Evolutionary conservation across 257 asterid genomes (phyloP).

Genomic region (Lycium barbarum): DNA sequence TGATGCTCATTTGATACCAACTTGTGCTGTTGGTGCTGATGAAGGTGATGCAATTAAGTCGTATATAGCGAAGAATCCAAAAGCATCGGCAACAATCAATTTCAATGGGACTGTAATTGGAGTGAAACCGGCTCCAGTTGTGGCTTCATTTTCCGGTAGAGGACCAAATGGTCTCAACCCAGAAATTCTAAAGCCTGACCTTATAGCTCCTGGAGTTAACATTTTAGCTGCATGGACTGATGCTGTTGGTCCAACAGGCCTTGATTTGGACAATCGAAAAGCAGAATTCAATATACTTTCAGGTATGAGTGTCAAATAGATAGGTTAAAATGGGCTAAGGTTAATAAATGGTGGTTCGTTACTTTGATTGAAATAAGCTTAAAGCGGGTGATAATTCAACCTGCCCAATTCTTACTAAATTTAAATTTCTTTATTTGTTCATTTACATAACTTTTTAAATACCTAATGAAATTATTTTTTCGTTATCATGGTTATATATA

Average conservation of each 20-base stretch:
- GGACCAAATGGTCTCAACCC: slow-evolving; percentile 95
- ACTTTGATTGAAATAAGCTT: too few species aligned
- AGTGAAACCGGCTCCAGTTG: slow-evolving; percentile 91
- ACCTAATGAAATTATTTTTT: too few species aligned
- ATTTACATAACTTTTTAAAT: too few species aligned
- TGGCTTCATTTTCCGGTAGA: slow-evolving; percentile 88
- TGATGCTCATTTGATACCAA: slow-evolving; percentile 86
- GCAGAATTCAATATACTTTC: slow-evolving; percentile 88
- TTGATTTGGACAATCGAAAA: slow-evolving; percentile 71
- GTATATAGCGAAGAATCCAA: slow-evolving; percentile 47
- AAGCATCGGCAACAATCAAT: slow-evolving; percentile 66
- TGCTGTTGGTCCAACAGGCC: slow-evolving; percentile 89
- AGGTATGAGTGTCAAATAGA: slow-evolving; percentile 34
- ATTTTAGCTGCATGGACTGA: slow-evolving; percentile 95
- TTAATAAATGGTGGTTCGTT: too few species aligned
- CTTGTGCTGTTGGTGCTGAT: slow-evolving; percentile 77
- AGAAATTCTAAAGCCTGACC: slow-evolving; percentile 84
- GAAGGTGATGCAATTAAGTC: slow-evolving; percentile 83
- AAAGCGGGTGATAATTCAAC: too few species aligned
- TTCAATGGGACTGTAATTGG: slow-evolving; percentile 82
- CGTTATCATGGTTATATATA: too few species aligned
- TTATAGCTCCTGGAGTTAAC: slow-evolving; percentile 94
- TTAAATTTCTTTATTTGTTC: too few species aligned
- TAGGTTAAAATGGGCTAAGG: too few species aligned
- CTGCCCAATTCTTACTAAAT: too few species aligned